Conservation (phyloP, 257 asterid genomes). For the Solanum piurae region DNA sequence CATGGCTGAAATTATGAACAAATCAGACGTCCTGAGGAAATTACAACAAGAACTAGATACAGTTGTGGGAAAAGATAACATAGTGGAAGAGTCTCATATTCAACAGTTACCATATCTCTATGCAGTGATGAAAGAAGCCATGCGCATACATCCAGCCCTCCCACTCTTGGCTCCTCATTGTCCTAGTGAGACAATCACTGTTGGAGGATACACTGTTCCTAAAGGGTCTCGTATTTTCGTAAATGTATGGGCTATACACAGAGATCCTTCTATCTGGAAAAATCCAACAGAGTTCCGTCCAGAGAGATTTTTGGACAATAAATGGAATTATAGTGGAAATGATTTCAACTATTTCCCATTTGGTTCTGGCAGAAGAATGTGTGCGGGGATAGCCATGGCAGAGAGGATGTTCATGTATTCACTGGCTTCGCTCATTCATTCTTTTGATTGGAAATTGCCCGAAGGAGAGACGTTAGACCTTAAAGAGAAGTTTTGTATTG, state of each 20-base stretch:
- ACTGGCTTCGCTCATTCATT: background rate
- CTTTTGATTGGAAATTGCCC: background rate
- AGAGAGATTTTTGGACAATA: background rate
- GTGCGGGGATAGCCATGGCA: background rate
- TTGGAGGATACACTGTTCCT: background rate
- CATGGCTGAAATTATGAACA: conserved; percentile 53
- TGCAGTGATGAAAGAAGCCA: background rate
- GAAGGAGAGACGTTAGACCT: background rate
- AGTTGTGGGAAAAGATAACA: conserved; percentile 28
- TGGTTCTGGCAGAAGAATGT: background rate
- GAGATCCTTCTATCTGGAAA: background rate
- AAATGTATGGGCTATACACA: background rate
- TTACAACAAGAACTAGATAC: conserved; percentile 29
- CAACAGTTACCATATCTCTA: background rate
- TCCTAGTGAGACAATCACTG: background rate
- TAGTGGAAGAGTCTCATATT: background rate
- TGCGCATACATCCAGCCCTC: background rate
- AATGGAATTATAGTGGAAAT: background rate
- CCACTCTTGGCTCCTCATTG: background rate
- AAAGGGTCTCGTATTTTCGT: background rate
- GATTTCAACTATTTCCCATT: background rate
- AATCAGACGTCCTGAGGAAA: background rate
- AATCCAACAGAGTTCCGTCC: background rate
- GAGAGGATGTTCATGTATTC: background rate
- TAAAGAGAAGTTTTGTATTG: background rate